Evolutionary conservation across 2,329 filamentous ascomycete genomes (phyloP), one percentile per base, ranked within the genome.

Genomic region (Cadophora malorum): DNA sequence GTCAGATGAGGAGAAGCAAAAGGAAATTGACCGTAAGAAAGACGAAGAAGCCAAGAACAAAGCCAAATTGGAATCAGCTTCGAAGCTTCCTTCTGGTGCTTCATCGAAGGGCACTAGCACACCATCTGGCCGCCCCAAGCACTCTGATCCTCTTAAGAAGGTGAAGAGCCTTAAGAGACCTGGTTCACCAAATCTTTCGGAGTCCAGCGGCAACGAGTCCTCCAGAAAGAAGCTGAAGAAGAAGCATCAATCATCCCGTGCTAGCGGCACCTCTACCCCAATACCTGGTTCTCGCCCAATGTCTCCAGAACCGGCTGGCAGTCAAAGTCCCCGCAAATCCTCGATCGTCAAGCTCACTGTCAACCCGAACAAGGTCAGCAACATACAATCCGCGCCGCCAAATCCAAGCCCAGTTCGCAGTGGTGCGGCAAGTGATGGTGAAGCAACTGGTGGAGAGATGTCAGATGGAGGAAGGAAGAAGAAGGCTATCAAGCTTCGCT

Each of bases 181-280:
- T 38, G 93, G 94, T 21, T 97, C 94, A 19, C 93, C 94, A 3
- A 91, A 94, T 71, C 85, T 92, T 38, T 97, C 77, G 0, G 95
- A 98, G 78, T 93, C 93, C 10, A 97, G 93, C 78, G 95, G 93
- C 64, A 96, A 94, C 74, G 95, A 98, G 78, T 95, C 92, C 0
- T 88, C 90, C 28, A 90, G 91, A 72, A 94, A 96, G 81, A 93
- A 92, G 82, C 87, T 86, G 78, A 88, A 91, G 77, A 92, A 90
- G 81, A 91, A 91, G 77, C 85, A 88, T 70, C 79, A 80, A 1
- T 76, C 81, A 16, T 78, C 83, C 1, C 82, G 81, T 64, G 80
- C 80, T 10, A 88, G 87, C 68, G 85, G 87, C 23, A 82, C 85
- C 21, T 81, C 81, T 14, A 90, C 87, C 9, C 87, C 88, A 21